Conservation (phyloP, 208 protist species). For the Tetramitus jugosus region DNA sequence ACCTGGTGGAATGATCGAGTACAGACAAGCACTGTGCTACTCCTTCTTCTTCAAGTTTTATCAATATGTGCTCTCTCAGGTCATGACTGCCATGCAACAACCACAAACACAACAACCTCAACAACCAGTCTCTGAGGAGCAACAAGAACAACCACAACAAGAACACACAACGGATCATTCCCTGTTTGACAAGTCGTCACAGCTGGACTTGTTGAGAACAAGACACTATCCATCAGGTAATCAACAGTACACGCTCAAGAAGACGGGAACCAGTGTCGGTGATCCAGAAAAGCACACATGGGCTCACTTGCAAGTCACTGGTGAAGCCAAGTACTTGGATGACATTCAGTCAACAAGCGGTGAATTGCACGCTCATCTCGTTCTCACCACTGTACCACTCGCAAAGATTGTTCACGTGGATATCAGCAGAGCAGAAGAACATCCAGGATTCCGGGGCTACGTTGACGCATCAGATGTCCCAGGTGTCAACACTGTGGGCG, state of each 20-base stretch:
- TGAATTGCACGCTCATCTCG: slow-evolving; percentile 39
- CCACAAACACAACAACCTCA: background rate
- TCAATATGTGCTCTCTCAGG: slow-evolving; percentile 19
- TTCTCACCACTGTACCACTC: slow-evolving; percentile 35
- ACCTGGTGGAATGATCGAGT: slow-evolving; percentile 45
- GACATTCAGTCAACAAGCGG: slow-evolving; percentile 37
- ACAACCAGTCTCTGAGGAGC: background rate
- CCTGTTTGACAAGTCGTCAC: background rate
- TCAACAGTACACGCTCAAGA: background rate
- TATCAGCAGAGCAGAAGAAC: slow-evolving; percentile 22
- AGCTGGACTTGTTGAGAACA: background rate
- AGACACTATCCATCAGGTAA: slow-evolving; percentile 9
- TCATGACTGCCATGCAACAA: background rate
- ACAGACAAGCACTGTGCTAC: slow-evolving; percentile 44
- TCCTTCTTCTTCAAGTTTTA: slow-evolving; percentile 79
- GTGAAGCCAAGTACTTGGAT: slow-evolving; percentile 61
- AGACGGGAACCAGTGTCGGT: background rate
- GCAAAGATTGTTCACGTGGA: slow-evolving; percentile 48
- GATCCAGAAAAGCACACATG: slow-evolving; percentile 31
- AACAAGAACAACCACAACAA: too few relatives aligned
- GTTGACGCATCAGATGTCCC: slow-evolving; percentile 42
- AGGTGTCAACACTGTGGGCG: slow-evolving; percentile 38
- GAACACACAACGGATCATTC: background rate
- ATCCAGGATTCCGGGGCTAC: slow-evolving; percentile 43
- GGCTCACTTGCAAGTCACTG: slow-evolving; percentile 55